These are phyloP conservation scores for Cyberlindnera maritima DNA, from an alignment of 805 yeast genomes.

Conservation along the genomic window DNA sequence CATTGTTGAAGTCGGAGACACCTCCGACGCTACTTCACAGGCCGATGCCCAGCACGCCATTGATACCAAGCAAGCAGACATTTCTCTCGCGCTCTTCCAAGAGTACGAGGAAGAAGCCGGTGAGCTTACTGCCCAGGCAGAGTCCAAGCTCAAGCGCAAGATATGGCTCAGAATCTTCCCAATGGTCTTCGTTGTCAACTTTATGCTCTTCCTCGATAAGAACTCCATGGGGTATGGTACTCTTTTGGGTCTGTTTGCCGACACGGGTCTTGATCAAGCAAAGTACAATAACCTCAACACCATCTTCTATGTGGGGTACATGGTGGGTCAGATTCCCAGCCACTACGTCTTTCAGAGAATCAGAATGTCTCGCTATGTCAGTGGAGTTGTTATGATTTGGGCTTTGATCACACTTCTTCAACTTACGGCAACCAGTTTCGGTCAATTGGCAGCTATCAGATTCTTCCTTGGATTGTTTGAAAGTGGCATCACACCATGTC, in stretches of 20 bases:
- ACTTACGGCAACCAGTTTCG: constrained; percentile 6
- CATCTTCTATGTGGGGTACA: constrained; percentile 16
- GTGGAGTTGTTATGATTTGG: constrained; percentile 12
- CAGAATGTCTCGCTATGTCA: constrained; percentile 4
- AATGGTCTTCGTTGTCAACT: constrained; percentile 14
- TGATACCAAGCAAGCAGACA: constrained; percentile 29
- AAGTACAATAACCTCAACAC: constrained; percentile 10
- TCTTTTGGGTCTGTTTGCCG: constrained; percentile 14
- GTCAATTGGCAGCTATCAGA: constrained; percentile 11
- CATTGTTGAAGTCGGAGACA: neutral
- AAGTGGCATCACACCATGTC: constrained; percentile 32
- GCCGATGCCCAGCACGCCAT: constrained; percentile 2
- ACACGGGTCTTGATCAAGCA: constrained; percentile 10
- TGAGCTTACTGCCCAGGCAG: constrained; percentile 17
- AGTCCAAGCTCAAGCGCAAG: constrained; percentile 10
- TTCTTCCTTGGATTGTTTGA: constrained; percentile 21
- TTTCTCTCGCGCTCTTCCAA: constrained; percentile 12
- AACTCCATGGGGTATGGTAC: constrained; percentile 17
- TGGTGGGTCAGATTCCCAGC: constrained; percentile 14
- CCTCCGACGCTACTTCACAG: neutral
- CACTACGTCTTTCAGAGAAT: constrained; percentile 11
- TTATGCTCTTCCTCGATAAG: constrained; percentile 19
- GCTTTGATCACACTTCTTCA: constrained; percentile 3
- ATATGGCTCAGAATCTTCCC: constrained; percentile 27
- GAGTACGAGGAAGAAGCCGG: constrained; percentile 16